Base-by-base conservation (phyloP, 2,329 filamentous ascomycete species). In the Diplodia mutila region DNA sequence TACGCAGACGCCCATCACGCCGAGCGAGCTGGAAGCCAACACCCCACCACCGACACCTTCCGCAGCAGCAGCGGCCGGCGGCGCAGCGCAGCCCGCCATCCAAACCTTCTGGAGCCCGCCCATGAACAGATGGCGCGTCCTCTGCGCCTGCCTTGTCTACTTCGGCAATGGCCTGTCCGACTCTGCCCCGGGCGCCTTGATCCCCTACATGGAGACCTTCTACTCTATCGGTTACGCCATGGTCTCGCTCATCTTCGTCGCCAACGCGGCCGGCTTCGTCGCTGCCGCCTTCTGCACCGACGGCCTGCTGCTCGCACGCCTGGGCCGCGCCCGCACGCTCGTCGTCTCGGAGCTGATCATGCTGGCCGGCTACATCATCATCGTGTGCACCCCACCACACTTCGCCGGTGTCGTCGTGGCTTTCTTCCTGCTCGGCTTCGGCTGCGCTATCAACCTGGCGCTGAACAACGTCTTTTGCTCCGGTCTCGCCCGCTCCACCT, bases 161-260 rank as follows among this genome's bases (percentile, higher is more conserved):
- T 85, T 95, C 69, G 84, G 85, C 2, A 89, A 90, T 72, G 93
- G 91, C 0, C 79, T 95, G 68, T 91, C 87, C 71, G 93, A 96
- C 32, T 0, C 52, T 72, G 81, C 90, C 0, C 87, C 91, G 1
- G 92, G 92, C 74, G 91, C 92, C 12, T 75, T 95, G 67, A 91
- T 96, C 71, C 92, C 92, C 0, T 93, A 93, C 74, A 91, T 96
- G 77, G 91, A 94, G 76, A 83, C 80, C 76, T 87, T 91, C 73
- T 96, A 94, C 74, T 71, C 84, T 68, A 92, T 95, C 67, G 90
- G 89, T 51, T 94, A 95, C 76, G 90, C 89, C 2, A 79, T 92
- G 9, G 91, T 95, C 2, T 94, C 92, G 1, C 82, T 94, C 46
- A 91, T 96, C 73, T 96, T 95, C 80, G 86, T 95, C 34, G 87